A percentile compares a stretch with the other conserved stretches of the same genome.
Conservation (phyloP, 2,329 filamentous ascomycete species). For the Epichloe baconii region DNA sequence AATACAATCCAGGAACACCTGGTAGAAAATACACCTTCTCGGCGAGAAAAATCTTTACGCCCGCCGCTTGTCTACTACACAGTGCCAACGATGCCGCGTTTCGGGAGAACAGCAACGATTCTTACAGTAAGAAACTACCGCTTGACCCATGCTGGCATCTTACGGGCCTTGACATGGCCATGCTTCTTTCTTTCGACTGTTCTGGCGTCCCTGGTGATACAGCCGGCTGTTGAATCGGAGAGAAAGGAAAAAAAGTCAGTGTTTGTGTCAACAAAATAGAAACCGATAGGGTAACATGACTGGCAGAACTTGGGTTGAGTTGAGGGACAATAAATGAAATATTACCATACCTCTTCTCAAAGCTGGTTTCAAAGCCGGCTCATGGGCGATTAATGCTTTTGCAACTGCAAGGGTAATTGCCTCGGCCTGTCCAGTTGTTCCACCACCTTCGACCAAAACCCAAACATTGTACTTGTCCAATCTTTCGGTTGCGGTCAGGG, state of each 20-base stretch:
- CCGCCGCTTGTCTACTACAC: background rate
- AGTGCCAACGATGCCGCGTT: background rate
- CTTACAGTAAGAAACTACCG: constrained; percentile 25
- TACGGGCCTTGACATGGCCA: constrained; percentile 89
- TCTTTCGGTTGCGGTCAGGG: constrained; percentile 67
- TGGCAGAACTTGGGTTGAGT: background rate
- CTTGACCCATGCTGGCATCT: constrained; percentile 98
- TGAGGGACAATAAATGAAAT: background rate
- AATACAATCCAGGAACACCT: background rate
- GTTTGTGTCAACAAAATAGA: background rate
- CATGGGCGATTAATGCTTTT: constrained; percentile 78
- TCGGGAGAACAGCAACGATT: background rate
- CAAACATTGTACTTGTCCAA: constrained; percentile 97
- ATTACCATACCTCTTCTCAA: constrained; percentile 67
- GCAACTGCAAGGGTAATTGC: constrained; percentile 82
- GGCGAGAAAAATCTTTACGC: background rate
- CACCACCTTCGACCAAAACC: constrained; percentile 72
- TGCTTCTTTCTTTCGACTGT: constrained; percentile 97
- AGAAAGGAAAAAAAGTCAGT: background rate
- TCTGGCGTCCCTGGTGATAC: constrained; percentile 80
- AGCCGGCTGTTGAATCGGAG: constrained; percentile 54
- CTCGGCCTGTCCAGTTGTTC: constrained; percentile 90
- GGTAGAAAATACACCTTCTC: background rate
- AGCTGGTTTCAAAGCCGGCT: constrained; percentile 79
- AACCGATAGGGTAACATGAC: background rate